phyloP scores from a whole-genome alignment of 2,329 filamentous ascomycete species.

The Calonectria pauciramosa region DNA sequence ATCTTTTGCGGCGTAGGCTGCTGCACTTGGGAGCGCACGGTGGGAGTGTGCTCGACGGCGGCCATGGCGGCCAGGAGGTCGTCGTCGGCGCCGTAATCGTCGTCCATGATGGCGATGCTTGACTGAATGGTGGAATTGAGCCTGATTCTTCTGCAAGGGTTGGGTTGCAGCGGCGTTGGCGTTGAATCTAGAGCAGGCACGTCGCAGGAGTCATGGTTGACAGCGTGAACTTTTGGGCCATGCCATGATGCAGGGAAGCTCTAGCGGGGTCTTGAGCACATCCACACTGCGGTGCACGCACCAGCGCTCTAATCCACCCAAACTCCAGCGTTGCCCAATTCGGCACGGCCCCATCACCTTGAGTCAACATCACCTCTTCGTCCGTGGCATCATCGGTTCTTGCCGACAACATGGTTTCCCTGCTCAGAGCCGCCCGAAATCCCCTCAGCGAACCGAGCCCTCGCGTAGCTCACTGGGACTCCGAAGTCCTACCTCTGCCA shows the following conservation, averaged over 20 bases:
- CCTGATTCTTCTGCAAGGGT: not conserved
- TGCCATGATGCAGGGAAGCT: conserved; percentile 6
- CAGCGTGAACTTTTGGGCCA: conserved; percentile 13
- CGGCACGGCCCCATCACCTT: not conserved
- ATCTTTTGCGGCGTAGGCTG: conserved; percentile 60
- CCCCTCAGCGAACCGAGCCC: not conserved
- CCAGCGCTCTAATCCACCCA: not conserved
- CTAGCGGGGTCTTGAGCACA: not conserved
- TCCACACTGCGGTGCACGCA: not conserved
- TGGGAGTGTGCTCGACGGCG: conserved; percentile 56
- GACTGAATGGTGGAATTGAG: not conserved
- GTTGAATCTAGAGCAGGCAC: not conserved
- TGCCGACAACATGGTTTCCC: not conserved
- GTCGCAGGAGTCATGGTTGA: not conserved
- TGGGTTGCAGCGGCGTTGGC: not conserved
- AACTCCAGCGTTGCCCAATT: not conserved
- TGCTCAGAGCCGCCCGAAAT: not conserved
- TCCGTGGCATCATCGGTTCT: conserved; percentile 8
- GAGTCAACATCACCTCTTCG: conserved; percentile 5
- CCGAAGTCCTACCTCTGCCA: not conserved
- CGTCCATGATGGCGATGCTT: conserved; percentile 55
- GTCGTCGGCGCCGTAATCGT: conserved; percentile 71
- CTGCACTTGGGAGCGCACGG: conserved; percentile 47
- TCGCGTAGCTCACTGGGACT: not conserved
- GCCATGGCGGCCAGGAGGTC: conserved; percentile 70